Evolutionary conservation across 163 green algal species (phyloP), one percentile per base, ranked within the genome.

Genomic region (Smithsoniella earleae): DNA sequence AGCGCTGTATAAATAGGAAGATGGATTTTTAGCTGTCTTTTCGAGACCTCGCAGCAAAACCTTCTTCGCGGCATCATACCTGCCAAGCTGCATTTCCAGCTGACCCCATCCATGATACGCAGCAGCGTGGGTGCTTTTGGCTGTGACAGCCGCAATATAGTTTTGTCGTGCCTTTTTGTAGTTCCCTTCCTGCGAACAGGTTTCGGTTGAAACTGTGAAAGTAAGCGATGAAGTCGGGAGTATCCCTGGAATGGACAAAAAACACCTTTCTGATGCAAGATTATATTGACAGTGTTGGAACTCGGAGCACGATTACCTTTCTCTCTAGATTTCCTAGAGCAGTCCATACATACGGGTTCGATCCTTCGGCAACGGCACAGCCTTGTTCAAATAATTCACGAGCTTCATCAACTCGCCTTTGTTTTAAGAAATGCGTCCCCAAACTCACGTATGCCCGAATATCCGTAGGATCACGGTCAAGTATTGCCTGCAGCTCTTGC

Each of bases 81-180:
- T 89, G 66, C 94, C 85, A 78, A 90, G 72, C 16, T 62, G 66
- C 83, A 92, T 91, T 82, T 98, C 93, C 74, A 98, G 84, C 79
- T 95, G 86, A 3, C 91, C 94, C 94, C 94, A 98, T 46, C 89
- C 92, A 81, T 98, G 94, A 87, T 90, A 98, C 0, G 92, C 89
- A 2, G 91, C 91, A 18, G 88, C 89, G 74, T 98, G 93, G 45
- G 74, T 79, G 20, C 79, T 73, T 77, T 95, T 85, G 44, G 93
- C 92, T 36, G 91, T 88, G 2, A 90, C 82, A 1, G 94, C 94
- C 0, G 94, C 92, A 75, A 97, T 89, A 78, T 90, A 97, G 55
- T 95, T 84, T 84, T 93, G 89, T 36, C 94, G 84, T 2, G 92
- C 94, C 10, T 83, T 73, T 2, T 64, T 37, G 1, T 88, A 44